A percentile compares a stretch with the other conserved stretches of the same genome.
Conservation (phyloP, 73 alveolate species). For the Paramecium pentaurelia region DNA sequence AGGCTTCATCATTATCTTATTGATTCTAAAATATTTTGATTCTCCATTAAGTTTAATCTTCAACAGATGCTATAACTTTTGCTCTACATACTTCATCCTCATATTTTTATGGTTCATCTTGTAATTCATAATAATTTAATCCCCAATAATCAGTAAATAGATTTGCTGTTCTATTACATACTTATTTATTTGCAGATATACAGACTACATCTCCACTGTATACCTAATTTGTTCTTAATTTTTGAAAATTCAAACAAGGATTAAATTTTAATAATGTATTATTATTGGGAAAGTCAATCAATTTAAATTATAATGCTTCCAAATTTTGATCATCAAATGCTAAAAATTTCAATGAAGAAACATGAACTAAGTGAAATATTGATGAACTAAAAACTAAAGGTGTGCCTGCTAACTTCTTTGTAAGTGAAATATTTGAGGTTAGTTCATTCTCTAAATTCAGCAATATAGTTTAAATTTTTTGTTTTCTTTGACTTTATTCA, state of each 20-base stretch:
- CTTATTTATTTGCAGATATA: conserved; percentile 1
- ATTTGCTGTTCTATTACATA: conserved; percentile 32
- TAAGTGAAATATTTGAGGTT: not conserved
- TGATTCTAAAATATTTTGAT: not conserved
- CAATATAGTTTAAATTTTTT: not conserved
- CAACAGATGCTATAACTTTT: conserved; percentile 5
- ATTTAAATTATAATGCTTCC: conserved; percentile 15
- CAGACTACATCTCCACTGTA: conserved; percentile 28
- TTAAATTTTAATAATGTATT: conserved; percentile 1
- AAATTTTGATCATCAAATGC: conserved; percentile 37
- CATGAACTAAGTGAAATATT: conserved; percentile 43
- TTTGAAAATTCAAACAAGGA: conserved; percentile 34
- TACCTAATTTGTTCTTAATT: conserved; percentile 32
- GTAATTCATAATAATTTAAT: not conserved
- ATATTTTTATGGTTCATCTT: not conserved
- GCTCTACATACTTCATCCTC: not conserved
- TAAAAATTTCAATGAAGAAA: conserved; percentile 1
- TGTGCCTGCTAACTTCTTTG: conserved; percentile 20
- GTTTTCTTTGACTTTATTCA: not conserved
- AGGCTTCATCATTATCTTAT: not conserved
- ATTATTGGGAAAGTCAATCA: conserved; percentile 21
- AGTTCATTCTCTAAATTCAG: conserved; percentile 26
- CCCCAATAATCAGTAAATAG: conserved; percentile 37
- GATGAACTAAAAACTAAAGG: conserved; percentile 35
- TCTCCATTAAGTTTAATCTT: conserved; percentile 39